Conservation (phyloP, 345 rosid genomes). For the Euphorbia peplus region DNA sequence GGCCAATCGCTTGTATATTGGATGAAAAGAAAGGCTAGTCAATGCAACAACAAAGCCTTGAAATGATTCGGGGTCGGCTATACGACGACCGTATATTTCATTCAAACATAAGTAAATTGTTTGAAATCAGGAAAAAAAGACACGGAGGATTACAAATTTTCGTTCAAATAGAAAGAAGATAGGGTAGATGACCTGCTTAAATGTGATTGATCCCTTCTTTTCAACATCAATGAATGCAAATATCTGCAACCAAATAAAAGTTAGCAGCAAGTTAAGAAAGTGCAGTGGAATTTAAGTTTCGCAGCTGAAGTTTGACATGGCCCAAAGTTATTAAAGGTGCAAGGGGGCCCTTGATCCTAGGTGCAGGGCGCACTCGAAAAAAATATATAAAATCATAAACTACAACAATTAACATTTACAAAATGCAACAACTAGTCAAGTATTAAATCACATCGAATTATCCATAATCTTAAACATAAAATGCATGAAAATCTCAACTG, state of each 20-base stretch:
- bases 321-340: too few relatives aligned
- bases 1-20: background rate
- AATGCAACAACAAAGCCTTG: background rate
- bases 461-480: too few relatives aligned
- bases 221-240: constrained; percentile 82
- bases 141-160: background rate
- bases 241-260: constrained; percentile 43
- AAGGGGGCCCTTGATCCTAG: too few relatives aligned
- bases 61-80: too few relatives aligned
- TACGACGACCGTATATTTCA: background rate
- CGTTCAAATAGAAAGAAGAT: constrained; percentile 2
- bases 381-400: too few relatives aligned
- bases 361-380: too few relatives aligned
- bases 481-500: too few relatives aligned
- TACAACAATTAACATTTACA: too few relatives aligned
- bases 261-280: background rate
- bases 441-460: too few relatives aligned
- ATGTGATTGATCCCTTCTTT: constrained; percentile 69
- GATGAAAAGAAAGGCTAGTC: too few relatives aligned
- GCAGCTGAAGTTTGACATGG: background rate
- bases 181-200: constrained; percentile 63
- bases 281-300: background rate
- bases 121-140: background rate
- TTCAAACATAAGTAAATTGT: background rate
- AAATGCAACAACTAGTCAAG: too few relatives aligned